Evolutionary conservation across 768 basidiomycete species (phyloP).

Genomic region (Nevesoporus exiguus): DNA sequence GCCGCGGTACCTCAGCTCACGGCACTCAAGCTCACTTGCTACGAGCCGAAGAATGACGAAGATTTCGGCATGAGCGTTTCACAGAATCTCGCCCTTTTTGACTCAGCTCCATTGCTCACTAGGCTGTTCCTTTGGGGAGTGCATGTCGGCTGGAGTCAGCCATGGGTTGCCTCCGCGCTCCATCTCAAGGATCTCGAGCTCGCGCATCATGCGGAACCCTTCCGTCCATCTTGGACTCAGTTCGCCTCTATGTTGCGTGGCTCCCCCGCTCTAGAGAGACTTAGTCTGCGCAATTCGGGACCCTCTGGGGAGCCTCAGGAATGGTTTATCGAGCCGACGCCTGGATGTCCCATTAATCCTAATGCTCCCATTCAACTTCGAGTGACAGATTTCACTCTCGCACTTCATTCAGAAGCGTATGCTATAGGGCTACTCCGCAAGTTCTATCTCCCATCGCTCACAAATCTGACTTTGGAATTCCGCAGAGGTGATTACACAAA

Average conservation of each 20-base stretch:
- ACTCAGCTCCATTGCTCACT: background rate
- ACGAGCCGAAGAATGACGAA: no score
- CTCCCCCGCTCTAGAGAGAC: slow-evolving; percentile 51
- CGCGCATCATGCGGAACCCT: background rate
- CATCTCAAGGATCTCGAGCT: background rate
- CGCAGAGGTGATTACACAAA: slow-evolving; percentile 51
- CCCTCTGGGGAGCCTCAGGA: slow-evolving; percentile 42
- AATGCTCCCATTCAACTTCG: slow-evolving; percentile 30
- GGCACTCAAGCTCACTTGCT: background rate
- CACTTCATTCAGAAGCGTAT: slow-evolving; percentile 51
- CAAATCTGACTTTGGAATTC: slow-evolving; percentile 46
- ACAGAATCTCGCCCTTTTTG: background rate
- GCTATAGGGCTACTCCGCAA: slow-evolving; percentile 19
- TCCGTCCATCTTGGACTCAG: slow-evolving; percentile 37
- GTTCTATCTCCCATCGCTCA: slow-evolving; percentile 35
- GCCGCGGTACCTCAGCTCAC: background rate
- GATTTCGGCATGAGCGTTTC: background rate
- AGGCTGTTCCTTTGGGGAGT: background rate
- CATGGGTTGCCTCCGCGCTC: background rate
- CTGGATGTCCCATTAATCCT: slow-evolving; percentile 23
- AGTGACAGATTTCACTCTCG: slow-evolving; percentile 39
- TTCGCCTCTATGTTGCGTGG: slow-evolving; percentile 50
- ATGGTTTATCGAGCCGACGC: slow-evolving; percentile 30
- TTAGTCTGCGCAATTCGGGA: slow-evolving; percentile 57
- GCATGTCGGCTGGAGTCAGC: background rate